phyloP scores from a whole-genome alignment of 345 rosid genomes.

The Kernera saxatilis region DNA sequence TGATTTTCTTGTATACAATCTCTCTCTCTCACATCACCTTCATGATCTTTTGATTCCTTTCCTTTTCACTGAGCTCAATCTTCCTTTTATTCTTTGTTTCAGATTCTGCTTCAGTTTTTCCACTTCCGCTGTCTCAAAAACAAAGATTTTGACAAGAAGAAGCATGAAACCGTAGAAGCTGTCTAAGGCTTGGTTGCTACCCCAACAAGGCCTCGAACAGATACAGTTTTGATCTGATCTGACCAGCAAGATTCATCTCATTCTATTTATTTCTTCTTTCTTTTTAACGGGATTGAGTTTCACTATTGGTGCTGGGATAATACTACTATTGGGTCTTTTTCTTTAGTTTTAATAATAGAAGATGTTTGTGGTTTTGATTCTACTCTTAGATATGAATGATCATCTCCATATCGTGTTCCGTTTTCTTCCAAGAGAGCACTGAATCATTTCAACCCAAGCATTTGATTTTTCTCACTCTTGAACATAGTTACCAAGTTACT shows the following conservation, averaged over 20 bases:
- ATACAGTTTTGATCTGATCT: slow-evolving; percentile 14
- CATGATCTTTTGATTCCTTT: not conserved
- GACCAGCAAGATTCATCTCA: slow-evolving; percentile 11
- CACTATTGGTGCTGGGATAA: not conserved
- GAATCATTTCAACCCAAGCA: not conserved
- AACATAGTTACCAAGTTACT: not conserved
- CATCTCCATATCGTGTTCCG: not conserved
- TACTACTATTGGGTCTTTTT: not conserved
- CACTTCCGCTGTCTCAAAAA: slow-evolving; percentile 42
- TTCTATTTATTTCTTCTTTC: not conserved
- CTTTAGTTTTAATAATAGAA: slow-evolving; percentile 9
- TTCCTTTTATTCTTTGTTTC: slow-evolving; percentile 19
- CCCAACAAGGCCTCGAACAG: slow-evolving; percentile 4
- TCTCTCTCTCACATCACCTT: not conserved
- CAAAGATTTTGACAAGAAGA: slow-evolving; percentile 15
- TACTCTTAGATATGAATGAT: not conserved
- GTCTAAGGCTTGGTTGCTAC: slow-evolving; percentile 22
- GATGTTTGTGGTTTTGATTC: not conserved
- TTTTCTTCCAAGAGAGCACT: not conserved
- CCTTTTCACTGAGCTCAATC: slow-evolving; percentile 8
- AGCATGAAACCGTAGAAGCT: slow-evolving; percentile 15
- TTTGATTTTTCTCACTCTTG: not conserved
- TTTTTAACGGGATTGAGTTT: not conserved
- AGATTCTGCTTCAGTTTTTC: slow-evolving; percentile 69
- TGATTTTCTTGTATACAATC: slow-evolving; percentile 52